Evolutionary conservation across 257 asterid species (phyloP).

Genomic region (Jacaranda copaia): DNA sequence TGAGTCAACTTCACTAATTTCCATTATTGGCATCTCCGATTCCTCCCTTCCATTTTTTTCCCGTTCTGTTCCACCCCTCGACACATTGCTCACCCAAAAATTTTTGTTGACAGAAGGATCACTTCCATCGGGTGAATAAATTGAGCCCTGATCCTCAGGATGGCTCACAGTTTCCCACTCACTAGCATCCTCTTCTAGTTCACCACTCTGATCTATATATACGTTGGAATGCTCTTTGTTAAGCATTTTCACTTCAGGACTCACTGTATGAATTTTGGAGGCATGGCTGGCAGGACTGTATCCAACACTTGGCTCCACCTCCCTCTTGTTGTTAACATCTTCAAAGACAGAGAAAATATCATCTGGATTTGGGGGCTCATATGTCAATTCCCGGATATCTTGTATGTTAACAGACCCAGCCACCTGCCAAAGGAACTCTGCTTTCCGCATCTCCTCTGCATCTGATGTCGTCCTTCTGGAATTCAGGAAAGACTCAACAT

Average conservation of each 20-base stretch:
- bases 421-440: constrained; percentile 49
- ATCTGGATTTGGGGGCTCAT: constrained; percentile 59
- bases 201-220: constrained; percentile 51
- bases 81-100: constrained; percentile 37
- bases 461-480: constrained; percentile 37
- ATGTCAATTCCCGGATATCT: constrained; percentile 57
- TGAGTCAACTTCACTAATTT: constrained; percentile 45
- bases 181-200: constrained; percentile 59
- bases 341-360: constrained; percentile 62
- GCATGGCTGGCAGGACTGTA: constrained; percentile 55
- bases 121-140: constrained; percentile 59
- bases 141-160: constrained; percentile 60
- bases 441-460: constrained; percentile 49
- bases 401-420: constrained; percentile 55
- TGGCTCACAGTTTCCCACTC: constrained; percentile 78
- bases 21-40: constrained; percentile 34
- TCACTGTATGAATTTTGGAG: constrained; percentile 47
- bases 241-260: constrained; percentile 46
- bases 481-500: constrained; percentile 46
- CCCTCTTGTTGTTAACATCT: constrained; percentile 54
- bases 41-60: constrained; percentile 42
- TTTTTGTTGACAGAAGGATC: constrained; percentile 44
- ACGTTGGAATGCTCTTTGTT: constrained; percentile 43
- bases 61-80: constrained; percentile 44
- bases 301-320: constrained; percentile 41